Evolutionary conservation across 345 rosid genomes (phyloP).

Genomic region (Syzygium grande): DNA sequence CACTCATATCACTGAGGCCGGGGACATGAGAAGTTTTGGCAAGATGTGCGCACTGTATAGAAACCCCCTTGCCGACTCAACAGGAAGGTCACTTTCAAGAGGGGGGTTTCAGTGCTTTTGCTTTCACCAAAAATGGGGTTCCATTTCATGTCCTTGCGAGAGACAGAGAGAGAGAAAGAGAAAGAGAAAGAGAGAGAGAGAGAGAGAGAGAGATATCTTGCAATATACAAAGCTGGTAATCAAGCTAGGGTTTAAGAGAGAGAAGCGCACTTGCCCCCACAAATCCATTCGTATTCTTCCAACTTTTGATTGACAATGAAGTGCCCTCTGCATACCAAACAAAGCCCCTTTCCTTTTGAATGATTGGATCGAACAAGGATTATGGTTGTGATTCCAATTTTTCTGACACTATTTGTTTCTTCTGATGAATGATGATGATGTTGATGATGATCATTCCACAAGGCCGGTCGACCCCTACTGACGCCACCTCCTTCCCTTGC

Average conservation of each 20-base stretch:
- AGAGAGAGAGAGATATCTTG: background rate
- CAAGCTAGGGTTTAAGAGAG: background rate
- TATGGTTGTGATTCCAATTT: background rate
- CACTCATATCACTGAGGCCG: background rate
- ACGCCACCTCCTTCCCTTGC: background rate
- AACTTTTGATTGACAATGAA: slow-evolving; percentile 1
- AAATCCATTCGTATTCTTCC: background rate
- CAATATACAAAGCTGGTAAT: background rate
- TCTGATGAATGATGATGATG: background rate
- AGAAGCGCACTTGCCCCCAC: slow-evolving; percentile 2
- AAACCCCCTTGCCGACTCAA: background rate
- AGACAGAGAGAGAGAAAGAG: background rate
- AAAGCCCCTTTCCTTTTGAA: background rate
- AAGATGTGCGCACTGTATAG: background rate
- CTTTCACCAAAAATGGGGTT: background rate
- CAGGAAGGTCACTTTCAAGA: background rate
- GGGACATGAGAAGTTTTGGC: background rate
- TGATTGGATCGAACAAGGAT: background rate
- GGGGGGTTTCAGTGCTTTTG: background rate
- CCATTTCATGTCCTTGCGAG: background rate
- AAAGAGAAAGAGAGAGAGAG: background rate
- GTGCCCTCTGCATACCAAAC: background rate
- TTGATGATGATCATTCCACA: background rate
- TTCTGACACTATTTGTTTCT: background rate
- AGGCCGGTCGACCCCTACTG: background rate